Evolutionary conservation across 805 yeast species (phyloP).

Genomic region (Metschnikowia koreensis): DNA sequence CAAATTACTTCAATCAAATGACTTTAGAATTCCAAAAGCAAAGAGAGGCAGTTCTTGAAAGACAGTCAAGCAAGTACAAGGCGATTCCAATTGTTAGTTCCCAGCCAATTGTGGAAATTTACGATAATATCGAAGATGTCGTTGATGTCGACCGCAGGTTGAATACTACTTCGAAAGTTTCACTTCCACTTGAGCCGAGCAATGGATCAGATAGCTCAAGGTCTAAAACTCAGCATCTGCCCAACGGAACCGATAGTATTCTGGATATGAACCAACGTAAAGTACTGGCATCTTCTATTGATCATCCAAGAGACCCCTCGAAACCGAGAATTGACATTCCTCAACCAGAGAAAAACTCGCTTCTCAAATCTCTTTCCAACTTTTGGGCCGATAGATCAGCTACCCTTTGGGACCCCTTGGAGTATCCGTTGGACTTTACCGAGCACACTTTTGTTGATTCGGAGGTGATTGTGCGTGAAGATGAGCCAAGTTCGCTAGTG

Average conservation of each 20-base stretch:
- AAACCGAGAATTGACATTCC: slow-evolving; percentile 28
- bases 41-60: slow-evolving; percentile 67
- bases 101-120: slow-evolving; percentile 87
- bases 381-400: slow-evolving; percentile 99
- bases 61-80: slow-evolving; percentile 59
- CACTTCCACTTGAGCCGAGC: background rate
- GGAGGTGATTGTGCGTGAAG: slow-evolving; percentile 90
- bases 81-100: slow-evolving; percentile 72
- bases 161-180: background rate
- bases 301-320: background rate
- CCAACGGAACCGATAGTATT: background rate
- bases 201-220: background rate
- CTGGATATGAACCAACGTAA: background rate
- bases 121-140: slow-evolving; percentile 84
- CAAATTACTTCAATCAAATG: slow-evolving; percentile 66
- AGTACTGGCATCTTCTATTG: background rate
- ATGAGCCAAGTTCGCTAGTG: slow-evolving; percentile 91
- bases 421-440: slow-evolving; percentile 72
- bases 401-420: slow-evolving; percentile 88
- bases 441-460: slow-evolving; percentile 95
- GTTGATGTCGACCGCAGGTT: slow-evolving; percentile 48
- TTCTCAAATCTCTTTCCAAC: slow-evolving; percentile 78
- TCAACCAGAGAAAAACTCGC: slow-evolving; percentile 65
- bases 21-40: slow-evolving; percentile 88
- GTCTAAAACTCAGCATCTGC: background rate